Evolutionary conservation across 192 early-diverging fungal genomes (phyloP).

Genomic region (Backusella macrospora): DNA sequence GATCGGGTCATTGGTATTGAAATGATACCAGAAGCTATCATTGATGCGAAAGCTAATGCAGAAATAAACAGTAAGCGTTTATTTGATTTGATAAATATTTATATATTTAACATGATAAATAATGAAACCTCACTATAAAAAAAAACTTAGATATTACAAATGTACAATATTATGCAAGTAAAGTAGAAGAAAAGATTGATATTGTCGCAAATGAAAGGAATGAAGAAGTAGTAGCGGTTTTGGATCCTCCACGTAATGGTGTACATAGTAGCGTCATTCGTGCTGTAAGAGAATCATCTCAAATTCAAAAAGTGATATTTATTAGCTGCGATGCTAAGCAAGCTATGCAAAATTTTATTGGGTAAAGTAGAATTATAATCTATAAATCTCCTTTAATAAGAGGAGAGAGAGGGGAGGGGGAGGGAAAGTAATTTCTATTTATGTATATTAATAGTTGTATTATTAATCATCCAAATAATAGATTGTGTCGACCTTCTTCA

Average conservation of each 20-base stretch:
- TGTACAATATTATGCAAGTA: constrained; percentile 57
- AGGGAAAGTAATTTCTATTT: too few species aligned
- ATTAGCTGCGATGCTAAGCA: constrained; percentile 68
- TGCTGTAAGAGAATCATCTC: constrained; percentile 58
- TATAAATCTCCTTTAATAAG: constrained; percentile 3
- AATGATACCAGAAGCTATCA: constrained; percentile 61
- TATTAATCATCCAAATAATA: constrained; percentile 23
- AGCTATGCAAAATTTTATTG: constrained; percentile 65
- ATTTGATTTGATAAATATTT: background rate
- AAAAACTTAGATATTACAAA: constrained; percentile 45
- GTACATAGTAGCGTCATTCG: constrained; percentile 62
- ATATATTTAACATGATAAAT: background rate
- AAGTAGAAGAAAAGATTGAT: constrained; percentile 62
- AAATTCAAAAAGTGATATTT: constrained; percentile 62
- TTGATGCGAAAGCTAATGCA: constrained; percentile 74
- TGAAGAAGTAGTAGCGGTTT: constrained; percentile 66
- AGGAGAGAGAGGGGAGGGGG: too few species aligned
- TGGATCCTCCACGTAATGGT: constrained; percentile 77
- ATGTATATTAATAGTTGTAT: background rate
- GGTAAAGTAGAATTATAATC: constrained; percentile 41
- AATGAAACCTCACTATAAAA: background rate
- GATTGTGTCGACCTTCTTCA: constrained; percentile 69
- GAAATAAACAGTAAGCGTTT: constrained; percentile 28
- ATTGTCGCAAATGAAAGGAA: constrained; percentile 29
- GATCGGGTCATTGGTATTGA: constrained; percentile 77